Conservation (phyloP, 345 rosid species). For the Syzygium aromaticum region DNA sequence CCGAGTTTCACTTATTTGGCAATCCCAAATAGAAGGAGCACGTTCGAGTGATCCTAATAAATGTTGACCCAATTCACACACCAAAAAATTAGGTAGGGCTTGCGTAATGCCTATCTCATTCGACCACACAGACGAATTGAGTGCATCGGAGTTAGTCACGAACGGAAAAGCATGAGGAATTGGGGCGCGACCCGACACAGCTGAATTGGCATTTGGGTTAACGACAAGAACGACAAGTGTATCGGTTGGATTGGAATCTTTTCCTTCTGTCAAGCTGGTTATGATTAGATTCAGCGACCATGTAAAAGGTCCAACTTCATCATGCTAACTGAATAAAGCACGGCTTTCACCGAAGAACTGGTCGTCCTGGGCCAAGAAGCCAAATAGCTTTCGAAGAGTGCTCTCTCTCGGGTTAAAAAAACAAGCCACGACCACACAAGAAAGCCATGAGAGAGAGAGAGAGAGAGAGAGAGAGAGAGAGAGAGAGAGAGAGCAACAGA, state of each 20-base stretch:
- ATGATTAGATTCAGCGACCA: background rate
- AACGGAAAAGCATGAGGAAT: background rate
- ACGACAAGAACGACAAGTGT: background rate
- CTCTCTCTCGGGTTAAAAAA: background rate
- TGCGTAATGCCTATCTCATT: background rate
- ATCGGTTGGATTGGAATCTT: background rate
- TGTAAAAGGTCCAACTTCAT: background rate
- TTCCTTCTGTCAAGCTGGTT: background rate
- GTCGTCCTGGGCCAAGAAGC: background rate
- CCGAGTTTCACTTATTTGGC: too few relatives aligned
- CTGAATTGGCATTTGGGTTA: background rate
- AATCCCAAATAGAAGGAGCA: too few relatives aligned
- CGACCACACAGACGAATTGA: background rate
- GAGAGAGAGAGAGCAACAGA: background rate
- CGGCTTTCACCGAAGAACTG: background rate
- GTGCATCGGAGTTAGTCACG: background rate
- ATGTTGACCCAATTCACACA: background rate
- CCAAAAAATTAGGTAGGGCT: background rate
- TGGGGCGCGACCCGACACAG: background rate
- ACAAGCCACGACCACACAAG: background rate
- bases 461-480: background rate
- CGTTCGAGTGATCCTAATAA: background rate
- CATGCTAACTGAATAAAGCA: background rate
- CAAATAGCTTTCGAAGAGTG: background rate
- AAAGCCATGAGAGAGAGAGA: background rate